Evolutionary conservation across 192 early-diverging fungal genomes (phyloP).

Genomic region (Allomyces javanicus): DNA sequence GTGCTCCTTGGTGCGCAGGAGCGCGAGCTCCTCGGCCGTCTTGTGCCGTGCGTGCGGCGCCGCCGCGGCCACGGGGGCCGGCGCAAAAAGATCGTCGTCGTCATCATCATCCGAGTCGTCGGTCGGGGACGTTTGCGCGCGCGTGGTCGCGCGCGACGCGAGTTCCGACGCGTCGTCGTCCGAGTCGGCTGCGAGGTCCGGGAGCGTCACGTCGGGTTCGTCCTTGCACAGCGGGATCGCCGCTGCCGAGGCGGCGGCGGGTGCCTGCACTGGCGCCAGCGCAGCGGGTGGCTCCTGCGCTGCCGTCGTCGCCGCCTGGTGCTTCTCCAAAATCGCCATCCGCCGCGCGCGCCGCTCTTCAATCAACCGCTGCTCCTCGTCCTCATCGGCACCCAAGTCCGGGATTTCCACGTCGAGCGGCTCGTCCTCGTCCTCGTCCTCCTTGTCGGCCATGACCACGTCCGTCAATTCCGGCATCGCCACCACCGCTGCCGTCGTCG

Average conservation of each 20-base stretch:
- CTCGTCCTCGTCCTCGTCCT: too few relatives aligned
- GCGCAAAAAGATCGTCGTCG: too few relatives aligned
- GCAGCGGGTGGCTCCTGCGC: constrained; percentile 2
- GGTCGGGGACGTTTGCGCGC: too few relatives aligned
- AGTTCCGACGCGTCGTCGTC: constrained; percentile 44
- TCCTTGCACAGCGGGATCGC: constrained; percentile 6
- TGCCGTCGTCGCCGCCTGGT: constrained; percentile 11
- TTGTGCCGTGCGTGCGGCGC: constrained; percentile 18
- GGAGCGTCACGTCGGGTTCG: too few relatives aligned
- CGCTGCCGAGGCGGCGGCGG: constrained; percentile 5
- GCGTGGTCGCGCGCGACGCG: constrained; percentile 50
- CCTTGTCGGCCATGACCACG: too few relatives aligned
- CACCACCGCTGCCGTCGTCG: too few relatives aligned
- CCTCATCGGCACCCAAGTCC: constrained; percentile 24
- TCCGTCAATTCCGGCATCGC: too few relatives aligned
- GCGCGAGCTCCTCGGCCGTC: constrained; percentile 20
- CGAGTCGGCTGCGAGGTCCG: constrained; percentile 6
- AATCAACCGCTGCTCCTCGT: constrained; percentile 57
- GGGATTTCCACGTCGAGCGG: too few relatives aligned
- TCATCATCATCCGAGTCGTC: too few relatives aligned
- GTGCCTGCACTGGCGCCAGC: not conserved
- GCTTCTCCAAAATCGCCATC: constrained; percentile 50
- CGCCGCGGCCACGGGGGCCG: constrained; percentile 40
- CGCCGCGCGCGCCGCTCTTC: constrained; percentile 69
- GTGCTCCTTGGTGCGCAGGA: constrained; percentile 21